Percentiles rank a stretch among this genome's conserved stretches.
These are phyloP conservation scores for Sclerotinia glacialis DNA, from an alignment of 2,329 filamentous ascomycete genomes.

Conservation along the genomic window DNA sequence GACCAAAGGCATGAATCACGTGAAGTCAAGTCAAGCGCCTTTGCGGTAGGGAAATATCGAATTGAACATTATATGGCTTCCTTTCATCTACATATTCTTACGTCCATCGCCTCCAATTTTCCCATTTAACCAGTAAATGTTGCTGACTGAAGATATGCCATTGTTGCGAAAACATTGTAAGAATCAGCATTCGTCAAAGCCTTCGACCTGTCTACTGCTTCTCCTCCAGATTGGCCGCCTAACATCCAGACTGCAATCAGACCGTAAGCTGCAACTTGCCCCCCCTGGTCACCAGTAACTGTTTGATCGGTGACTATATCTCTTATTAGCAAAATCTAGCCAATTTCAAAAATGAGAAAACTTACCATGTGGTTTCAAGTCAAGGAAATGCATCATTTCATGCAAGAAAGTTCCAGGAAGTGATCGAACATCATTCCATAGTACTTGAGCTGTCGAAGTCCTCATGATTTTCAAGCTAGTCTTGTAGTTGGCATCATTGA, in stretches of 20 bases:
- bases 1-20: background rate
- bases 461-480: conserved; percentile 16
- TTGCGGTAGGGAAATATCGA: background rate
- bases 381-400: conserved; percentile 21
- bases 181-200: conserved; percentile 13
- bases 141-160: conserved; percentile 16
- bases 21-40: background rate
- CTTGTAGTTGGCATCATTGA: conserved; percentile 10
- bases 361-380: conserved; percentile 16
- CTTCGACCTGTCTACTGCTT: conserved; percentile 13
- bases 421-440: conserved; percentile 13
- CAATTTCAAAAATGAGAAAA: background rate
- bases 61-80: background rate
- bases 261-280: conserved; percentile 1
- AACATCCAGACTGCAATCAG: conserved; percentile 14
- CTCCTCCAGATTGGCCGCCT: conserved; percentile 4
- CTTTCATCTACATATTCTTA: background rate
- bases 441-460: background rate
- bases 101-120: background rate
- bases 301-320: conserved; percentile 8
- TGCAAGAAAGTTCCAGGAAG: conserved; percentile 14
- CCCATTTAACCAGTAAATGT: background rate
- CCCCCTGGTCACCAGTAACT: background rate
- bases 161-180: conserved; percentile 19
- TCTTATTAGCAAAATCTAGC: background rate